A percentile compares a stretch with the other conserved stretches of the same genome.
phyloP scores from a whole-genome alignment of 441 rosid species.

The Adansonia grandidieri region DNA sequence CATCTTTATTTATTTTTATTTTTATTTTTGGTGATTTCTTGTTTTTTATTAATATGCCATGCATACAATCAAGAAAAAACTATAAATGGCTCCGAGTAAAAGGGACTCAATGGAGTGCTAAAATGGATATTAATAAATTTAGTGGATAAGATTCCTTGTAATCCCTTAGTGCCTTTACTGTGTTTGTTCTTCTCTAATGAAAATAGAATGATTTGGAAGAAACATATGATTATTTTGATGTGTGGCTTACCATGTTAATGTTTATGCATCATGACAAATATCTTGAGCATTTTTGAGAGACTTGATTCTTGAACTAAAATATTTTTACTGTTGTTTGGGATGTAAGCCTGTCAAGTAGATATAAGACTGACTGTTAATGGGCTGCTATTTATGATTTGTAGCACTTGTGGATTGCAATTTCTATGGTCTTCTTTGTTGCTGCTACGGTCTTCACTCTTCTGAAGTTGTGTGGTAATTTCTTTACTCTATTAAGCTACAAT shows the following conservation, averaged over 20 bases:
- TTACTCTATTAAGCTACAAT: not conserved
- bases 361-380: constrained; percentile 16
- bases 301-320: not conserved
- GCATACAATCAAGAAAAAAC: not conserved
- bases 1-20: not conserved
- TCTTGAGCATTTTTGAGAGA: not conserved
- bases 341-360: constrained; percentile 12
- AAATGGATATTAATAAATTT: no score
- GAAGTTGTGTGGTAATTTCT: constrained; percentile 80
- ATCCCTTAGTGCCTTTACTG: not conserved
- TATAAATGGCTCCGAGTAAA: not conserved
- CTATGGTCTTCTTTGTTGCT: constrained; percentile 95
- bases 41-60: constrained; percentile 1
- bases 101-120: no score
- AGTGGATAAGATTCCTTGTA: not conserved
- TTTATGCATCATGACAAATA: not conserved
- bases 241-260: not conserved
- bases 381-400: constrained; percentile 37
- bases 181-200: not conserved
- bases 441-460: constrained; percentile 90
- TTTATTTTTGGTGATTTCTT: not conserved
- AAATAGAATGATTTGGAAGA: not conserved
- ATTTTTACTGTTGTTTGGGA: not conserved
- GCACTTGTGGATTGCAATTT: constrained; percentile 99
- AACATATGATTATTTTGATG: not conserved